A percentile compares a stretch with the other conserved stretches of the same genome.
Evolutionary conservation across 2,329 filamentous ascomycete species (phyloP).

Genomic region (Penicillium freii): DNA sequence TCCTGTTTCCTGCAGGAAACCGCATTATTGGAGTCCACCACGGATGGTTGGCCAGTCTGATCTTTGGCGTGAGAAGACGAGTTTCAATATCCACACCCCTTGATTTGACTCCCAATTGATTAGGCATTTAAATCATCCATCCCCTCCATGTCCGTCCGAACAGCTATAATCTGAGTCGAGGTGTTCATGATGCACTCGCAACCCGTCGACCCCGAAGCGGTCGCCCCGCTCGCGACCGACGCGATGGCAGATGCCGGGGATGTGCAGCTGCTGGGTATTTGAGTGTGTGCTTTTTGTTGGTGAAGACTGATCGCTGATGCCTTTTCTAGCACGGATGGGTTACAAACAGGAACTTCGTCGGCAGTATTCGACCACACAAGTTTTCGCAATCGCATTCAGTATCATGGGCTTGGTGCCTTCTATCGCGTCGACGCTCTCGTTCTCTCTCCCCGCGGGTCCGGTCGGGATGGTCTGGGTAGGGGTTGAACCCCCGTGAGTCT

Average conservation of each 20-base stretch:
- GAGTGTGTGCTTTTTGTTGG: background rate
- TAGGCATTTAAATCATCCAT: background rate
- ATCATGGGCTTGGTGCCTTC: slow-evolving; percentile 63
- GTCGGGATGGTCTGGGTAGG: slow-evolving; percentile 61
- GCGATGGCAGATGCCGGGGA: background rate
- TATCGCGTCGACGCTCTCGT: slow-evolving; percentile 59
- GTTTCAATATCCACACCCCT: background rate
- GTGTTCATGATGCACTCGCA: background rate
- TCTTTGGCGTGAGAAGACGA: background rate
- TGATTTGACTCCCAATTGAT: background rate
- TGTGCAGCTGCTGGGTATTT: slow-evolving; percentile 4
- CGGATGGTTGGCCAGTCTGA: background rate
- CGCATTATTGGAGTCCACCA: background rate
- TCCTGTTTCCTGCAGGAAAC: background rate
- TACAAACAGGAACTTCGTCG: slow-evolving; percentile 62
- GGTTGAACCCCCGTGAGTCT: slow-evolving; percentile 1
- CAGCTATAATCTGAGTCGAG: background rate
- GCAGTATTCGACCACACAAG: slow-evolving; percentile 62
- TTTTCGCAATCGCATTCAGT: slow-evolving; percentile 60
- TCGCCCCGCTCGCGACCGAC: background rate
- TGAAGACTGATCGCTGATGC: slow-evolving; percentile 1
- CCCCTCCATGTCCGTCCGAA: background rate
- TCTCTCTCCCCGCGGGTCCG: slow-evolving; percentile 59
- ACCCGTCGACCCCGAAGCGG: background rate
- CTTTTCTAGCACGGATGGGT: slow-evolving; percentile 36